Evolutionary conservation across 2,329 filamentous ascomycete genomes (phyloP).

Genomic region (Epichloe gansuensis): DNA sequence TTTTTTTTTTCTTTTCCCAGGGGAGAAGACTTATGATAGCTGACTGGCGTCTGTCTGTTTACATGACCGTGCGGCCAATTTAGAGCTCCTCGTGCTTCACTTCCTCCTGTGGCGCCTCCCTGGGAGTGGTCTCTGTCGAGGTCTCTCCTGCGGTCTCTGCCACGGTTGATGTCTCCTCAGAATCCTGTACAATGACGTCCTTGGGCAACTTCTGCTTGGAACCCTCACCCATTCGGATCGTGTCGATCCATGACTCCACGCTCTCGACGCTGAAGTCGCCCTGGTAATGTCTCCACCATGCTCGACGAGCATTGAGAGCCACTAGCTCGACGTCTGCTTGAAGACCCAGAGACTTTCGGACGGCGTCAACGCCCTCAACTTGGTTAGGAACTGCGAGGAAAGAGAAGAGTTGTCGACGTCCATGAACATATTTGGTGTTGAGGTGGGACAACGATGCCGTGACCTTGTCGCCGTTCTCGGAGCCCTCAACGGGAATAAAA

Average conservation of each 20-base stretch:
- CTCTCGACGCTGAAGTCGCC: conserved; percentile 45
- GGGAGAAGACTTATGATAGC: neutral
- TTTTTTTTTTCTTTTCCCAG: neutral
- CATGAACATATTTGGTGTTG: conserved; percentile 58
- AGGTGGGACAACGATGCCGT: conserved; percentile 57
- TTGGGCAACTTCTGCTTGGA: conserved; percentile 62
- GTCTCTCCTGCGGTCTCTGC: neutral
- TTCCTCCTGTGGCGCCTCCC: conserved; percentile 16
- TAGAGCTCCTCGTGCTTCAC: conserved; percentile 38
- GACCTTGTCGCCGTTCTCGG: conserved; percentile 40
- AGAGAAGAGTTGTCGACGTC: conserved; percentile 61
- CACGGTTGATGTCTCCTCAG: conserved; percentile 16
- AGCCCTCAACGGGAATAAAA: conserved; percentile 45
- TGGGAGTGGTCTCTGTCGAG: conserved; percentile 12
- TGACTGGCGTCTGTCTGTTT: neutral
- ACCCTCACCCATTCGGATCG: conserved; percentile 80
- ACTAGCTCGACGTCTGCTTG: conserved; percentile 54
- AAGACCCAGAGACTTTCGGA: conserved; percentile 41
- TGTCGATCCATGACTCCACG: conserved; percentile 79
- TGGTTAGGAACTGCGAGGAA: conserved; percentile 61
- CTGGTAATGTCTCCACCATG: conserved; percentile 71
- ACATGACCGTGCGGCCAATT: neutral
- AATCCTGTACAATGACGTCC: conserved; percentile 31
- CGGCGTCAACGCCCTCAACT: conserved; percentile 28
- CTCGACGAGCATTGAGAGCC: conserved; percentile 70